Percentiles rank a stretch among this genome's conserved stretches.
These are phyloP conservation scores for Thalia dealbata DNA, from an alignment of 176 grass and related monocot species.

Conservation along the genomic window DNA sequence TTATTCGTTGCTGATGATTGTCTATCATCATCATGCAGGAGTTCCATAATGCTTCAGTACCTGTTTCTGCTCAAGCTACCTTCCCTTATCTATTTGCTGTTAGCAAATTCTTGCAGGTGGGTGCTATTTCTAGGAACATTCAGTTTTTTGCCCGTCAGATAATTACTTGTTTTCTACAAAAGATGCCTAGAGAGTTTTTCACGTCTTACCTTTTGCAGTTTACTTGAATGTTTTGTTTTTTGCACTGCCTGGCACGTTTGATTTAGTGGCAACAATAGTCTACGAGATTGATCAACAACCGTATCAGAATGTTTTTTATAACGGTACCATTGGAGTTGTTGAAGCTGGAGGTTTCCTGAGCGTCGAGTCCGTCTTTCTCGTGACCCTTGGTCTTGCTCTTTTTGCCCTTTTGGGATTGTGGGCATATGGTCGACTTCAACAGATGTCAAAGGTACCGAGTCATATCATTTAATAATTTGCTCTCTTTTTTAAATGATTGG, in stretches of 20 bases:
- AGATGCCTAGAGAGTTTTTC: not conserved
- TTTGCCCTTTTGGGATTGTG: conserved; percentile 68
- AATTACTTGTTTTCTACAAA: not conserved
- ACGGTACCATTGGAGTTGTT: conserved; percentile 80
- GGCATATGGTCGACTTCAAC: conserved; percentile 86
- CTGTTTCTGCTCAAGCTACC: conserved; percentile 69
- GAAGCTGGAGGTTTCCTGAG: conserved; percentile 76
- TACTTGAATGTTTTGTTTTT: conserved; percentile 4
- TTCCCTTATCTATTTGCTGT: conserved; percentile 86
- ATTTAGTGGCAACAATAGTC: conserved; percentile 78
- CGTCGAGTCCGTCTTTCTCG: conserved; percentile 94
- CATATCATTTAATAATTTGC: not conserved
- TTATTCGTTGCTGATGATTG: conserved; percentile 9
- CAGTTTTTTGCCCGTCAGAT: no score
- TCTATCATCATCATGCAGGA: conserved; percentile 34
- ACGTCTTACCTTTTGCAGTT: not conserved
- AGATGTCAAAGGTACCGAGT: conserved; percentile 69
- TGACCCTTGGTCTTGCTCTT: conserved; percentile 74
- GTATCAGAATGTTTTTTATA: conserved; percentile 86
- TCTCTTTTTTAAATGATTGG: no score
- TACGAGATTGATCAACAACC: conserved; percentile 91
- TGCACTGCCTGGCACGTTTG: conserved; percentile 83
- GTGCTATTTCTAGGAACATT: not conserved
- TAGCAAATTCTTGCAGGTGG: conserved; percentile 97
- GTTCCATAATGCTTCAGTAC: conserved; percentile 80